Evolutionary conservation across 768 basidiomycete genomes (phyloP).

Genomic region (Phaffia tasmanica): DNA sequence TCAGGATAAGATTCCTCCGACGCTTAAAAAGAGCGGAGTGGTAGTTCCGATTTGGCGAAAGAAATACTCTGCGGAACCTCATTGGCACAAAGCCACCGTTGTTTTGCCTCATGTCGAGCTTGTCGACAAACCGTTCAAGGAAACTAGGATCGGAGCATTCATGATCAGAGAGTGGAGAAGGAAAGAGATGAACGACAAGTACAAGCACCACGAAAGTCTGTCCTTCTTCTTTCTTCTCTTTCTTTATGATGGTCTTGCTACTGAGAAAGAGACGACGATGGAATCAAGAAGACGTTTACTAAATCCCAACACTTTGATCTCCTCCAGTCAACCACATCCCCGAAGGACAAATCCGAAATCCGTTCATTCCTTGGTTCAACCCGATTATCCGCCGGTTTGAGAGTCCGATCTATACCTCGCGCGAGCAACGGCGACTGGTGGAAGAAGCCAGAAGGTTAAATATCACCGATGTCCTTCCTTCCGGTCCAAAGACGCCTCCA

Average conservation of each 20-base stretch:
- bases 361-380: constrained; percentile 21
- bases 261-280: no score
- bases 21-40: not conserved
- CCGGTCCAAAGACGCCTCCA: constrained; percentile 22
- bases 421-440: not conserved
- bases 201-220: not conserved
- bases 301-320: not conserved
- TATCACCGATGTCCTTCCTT: constrained; percentile 17
- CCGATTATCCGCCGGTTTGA: constrained; percentile 9
- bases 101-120: not conserved
- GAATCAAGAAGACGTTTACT: not conserved
- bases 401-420: constrained; percentile 13
- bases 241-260: not conserved
- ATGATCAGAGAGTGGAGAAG: constrained; percentile 17
- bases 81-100: constrained; percentile 15
- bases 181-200: constrained; percentile 1
- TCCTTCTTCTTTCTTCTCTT: not conserved
- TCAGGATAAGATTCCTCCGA: not conserved
- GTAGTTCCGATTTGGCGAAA: not conserved
- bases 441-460: constrained; percentile 15
- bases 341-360: constrained; percentile 13
- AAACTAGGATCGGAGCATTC: constrained; percentile 14
- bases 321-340: constrained; percentile 16
- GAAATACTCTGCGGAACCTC: not conserved
- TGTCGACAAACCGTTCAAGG: not conserved